Conservation (phyloP, 2,329 filamentous ascomycete genomes). For the Daldinia sp. region DNA sequence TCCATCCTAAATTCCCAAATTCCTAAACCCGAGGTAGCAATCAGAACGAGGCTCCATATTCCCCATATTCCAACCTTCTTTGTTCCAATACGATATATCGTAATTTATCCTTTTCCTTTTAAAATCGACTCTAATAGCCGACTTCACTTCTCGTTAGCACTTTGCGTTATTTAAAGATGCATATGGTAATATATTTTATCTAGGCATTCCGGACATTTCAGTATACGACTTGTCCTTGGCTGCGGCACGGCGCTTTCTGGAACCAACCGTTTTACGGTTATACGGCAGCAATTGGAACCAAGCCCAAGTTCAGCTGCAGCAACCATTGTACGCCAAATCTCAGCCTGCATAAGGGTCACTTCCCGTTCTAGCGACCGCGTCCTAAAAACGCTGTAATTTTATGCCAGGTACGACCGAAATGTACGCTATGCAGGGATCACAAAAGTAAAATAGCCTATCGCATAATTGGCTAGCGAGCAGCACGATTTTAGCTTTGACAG, state of each 20-base stretch:
- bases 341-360: conserved; percentile 24
- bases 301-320: conserved; percentile 5
- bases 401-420: conserved; percentile 33
- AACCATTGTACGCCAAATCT: conserved; percentile 6
- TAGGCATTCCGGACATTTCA: too few species aligned
- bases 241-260: background rate
- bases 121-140: background rate
- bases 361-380: conserved; percentile 13
- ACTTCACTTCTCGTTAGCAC: background rate
- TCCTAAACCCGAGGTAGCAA: conserved; percentile 4
- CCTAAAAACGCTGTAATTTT: conserved; percentile 19
- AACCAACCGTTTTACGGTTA: conserved; percentile 15
- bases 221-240: background rate
- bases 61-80: background rate
- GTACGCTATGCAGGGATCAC: conserved; percentile 15
- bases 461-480: conserved; percentile 5
- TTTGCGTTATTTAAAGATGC: conserved; percentile 2
- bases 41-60: background rate
- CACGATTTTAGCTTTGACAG: background rate
- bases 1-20: conserved; percentile 5
- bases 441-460: background rate
- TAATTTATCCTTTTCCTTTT: background rate
- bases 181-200: too few species aligned
- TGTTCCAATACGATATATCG: background rate
- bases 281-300: conserved; percentile 13